A percentile compares a stretch with the other conserved stretches of the same genome.
These are phyloP conservation scores for Venturia carpophila DNA, from an alignment of 2,329 filamentous ascomycete species.

Conservation along the genomic window DNA sequence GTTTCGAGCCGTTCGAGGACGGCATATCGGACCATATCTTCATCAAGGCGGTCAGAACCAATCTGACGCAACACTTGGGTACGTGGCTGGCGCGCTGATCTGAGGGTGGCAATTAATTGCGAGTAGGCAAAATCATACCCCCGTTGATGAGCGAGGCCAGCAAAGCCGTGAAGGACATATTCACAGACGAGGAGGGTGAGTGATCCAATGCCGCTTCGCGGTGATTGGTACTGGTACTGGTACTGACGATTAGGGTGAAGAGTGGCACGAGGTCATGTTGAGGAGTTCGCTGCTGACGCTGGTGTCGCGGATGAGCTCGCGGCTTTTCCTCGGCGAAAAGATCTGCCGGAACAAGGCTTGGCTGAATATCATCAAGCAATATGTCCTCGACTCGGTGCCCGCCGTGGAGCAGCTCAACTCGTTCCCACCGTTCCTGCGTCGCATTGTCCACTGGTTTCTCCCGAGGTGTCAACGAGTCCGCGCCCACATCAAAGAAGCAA, in stretches of 20 bases:
- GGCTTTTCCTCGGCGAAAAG: conserved; percentile 45
- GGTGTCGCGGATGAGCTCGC: conserved; percentile 47
- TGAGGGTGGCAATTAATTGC: not conserved
- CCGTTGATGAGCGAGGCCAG: conserved; percentile 3
- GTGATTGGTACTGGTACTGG: no score
- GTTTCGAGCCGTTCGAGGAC: conserved; percentile 1
- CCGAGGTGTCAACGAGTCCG: conserved; percentile 36
- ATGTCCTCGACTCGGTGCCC: conserved; percentile 43
- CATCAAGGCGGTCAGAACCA: conserved; percentile 8
- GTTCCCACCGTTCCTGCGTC: conserved; percentile 36
- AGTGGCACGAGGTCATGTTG: conserved; percentile 18
- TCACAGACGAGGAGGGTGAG: conserved; percentile 1
- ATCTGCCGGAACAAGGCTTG: conserved; percentile 47
- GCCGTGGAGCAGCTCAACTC: conserved; percentile 41
- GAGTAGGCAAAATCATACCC: not conserved
- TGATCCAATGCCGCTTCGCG: not conserved
- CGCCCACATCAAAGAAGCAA: conserved; percentile 32
- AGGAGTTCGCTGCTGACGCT: conserved; percentile 36
- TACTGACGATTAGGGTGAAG: not conserved
- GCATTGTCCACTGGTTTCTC: conserved; percentile 39
- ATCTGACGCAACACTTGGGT: not conserved
- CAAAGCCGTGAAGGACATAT: not conserved
- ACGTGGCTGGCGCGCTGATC: not conserved
- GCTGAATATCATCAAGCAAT: conserved; percentile 47
- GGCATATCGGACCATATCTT: conserved; percentile 8